Conservation (phyloP, 331 rosid genomes). For the Quercus tomentella region DNA sequence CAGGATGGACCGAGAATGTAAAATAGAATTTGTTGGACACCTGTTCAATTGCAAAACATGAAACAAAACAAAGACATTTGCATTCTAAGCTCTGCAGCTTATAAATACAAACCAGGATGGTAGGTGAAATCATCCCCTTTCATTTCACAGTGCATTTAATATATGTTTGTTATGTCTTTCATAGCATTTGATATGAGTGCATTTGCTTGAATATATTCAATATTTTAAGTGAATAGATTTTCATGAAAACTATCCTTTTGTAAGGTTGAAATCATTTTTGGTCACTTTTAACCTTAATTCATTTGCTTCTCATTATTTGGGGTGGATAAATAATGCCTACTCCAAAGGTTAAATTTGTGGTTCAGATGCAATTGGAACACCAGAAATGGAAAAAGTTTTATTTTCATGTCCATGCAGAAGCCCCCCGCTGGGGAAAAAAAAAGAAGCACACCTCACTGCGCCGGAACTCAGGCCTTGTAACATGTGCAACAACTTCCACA, state of each 20-base stretch:
- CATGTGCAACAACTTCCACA: conserved; percentile 89
- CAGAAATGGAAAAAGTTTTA: not conserved
- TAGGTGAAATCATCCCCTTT: too few species aligned
- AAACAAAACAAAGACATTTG: not conserved
- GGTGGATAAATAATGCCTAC: not conserved
- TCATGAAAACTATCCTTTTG: not conserved
- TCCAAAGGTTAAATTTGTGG: not conserved
- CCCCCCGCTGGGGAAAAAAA: fast-evolving
- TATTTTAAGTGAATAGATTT: not conserved
- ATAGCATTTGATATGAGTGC: not conserved
- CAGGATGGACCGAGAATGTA: conserved; percentile 67
- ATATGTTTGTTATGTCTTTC: too few species aligned
- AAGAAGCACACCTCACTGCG: conserved; percentile 69
- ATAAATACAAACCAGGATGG: not conserved
- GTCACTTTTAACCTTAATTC: not conserved
- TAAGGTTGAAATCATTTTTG: not conserved
- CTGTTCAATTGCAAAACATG: conserved; percentile 29
- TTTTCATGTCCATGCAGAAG: not conserved
- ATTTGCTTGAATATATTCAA: not conserved
- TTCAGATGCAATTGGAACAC: too few species aligned
- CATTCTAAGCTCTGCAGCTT: not conserved
- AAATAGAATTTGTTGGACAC: conserved; percentile 89
- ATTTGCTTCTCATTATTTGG: not conserved
- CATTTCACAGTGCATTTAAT: too few species aligned
- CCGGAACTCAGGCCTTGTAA: conserved; percentile 82